Conservation (phyloP, 1,139 yeast genomes). For the Arxiozyma heterogenica region DNA sequence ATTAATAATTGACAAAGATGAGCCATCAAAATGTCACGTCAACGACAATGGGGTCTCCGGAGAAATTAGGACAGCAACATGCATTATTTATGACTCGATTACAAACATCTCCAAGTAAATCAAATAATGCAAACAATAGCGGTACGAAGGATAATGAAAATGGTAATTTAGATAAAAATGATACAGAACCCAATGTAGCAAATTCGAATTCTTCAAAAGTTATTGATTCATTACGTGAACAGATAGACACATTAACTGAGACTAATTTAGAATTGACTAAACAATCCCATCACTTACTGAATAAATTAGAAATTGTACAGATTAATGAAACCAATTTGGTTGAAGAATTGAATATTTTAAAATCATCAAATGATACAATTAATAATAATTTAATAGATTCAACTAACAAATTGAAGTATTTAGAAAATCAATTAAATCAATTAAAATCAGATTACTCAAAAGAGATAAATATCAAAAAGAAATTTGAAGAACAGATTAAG, state of each 20-base stretch:
- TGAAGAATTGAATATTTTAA: slow-evolving; percentile 42
- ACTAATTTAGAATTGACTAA: slow-evolving; percentile 41
- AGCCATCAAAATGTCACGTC: neutral
- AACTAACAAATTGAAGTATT: slow-evolving; percentile 55
- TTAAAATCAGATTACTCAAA: slow-evolving; percentile 38
- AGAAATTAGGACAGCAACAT: slow-evolving; percentile 13
- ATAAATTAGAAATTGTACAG: slow-evolving; percentile 40
- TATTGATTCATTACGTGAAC: slow-evolving; percentile 48
- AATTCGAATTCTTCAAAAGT: slow-evolving; percentile 31
- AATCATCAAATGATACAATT: slow-evolving; percentile 62
- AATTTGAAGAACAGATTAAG: neutral
- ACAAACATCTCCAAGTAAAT: slow-evolving; percentile 5
- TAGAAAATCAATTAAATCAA: slow-evolving; percentile 45
- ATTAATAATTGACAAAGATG: neutral
- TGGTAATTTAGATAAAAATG: neutral
- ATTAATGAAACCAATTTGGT: slow-evolving; percentile 50
- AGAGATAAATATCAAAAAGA: slow-evolving; percentile 33
- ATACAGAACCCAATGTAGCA: neutral
- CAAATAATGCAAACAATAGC: neutral
- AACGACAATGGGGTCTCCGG: slow-evolving; percentile 7
- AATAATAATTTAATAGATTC: slow-evolving; percentile 52
- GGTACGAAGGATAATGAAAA: neutral
- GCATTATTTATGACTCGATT: slow-evolving; percentile 11
- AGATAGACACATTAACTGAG: slow-evolving; percentile 46
- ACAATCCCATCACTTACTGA: slow-evolving; percentile 42